Base-by-base conservation (phyloP, 352 stramenopile species). In the Pelagophyceae sp. region DNA sequence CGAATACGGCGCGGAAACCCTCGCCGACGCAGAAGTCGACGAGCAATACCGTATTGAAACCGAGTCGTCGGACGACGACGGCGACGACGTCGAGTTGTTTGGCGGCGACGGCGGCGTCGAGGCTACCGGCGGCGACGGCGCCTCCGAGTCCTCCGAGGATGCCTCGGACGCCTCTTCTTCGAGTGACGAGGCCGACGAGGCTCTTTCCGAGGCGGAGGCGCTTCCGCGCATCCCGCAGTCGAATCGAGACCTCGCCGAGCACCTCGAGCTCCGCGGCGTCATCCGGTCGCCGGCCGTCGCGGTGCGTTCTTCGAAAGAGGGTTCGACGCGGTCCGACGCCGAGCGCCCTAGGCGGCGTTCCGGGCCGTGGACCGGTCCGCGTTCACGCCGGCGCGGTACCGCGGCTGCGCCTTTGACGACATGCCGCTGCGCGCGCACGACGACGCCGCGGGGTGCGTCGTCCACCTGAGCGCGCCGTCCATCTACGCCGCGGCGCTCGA, bases 401-500 rank as follows among this genome's bases (percentile, higher is more conserved):
- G 17, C 67, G 67, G 3, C 15, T 37, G 67, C 67, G 67, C 67
- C 67, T 74, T 54, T 31, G 67, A 74, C 67, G 67, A 74, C 67
- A 31, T 20, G 35, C 67, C 67, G 33, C 33, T 74, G 15, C 33
- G 67, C 2, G 6, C 0, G 2, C 35, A 1, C 35, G 67, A 74
- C 35, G 67, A 32, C 35, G 35, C 31, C 27, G 29, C 17, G 15
- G 5, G 2, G 23, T 74, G 38, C 35, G 35, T 74, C 11, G 67
- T 74, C 20, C 67, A 74, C 67, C 6, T 74, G 15, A 60, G 35
- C 2, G 67, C 67, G 23, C 67, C 67, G 35, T 58, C 35, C 5
- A 74, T 74, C 67, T 74, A 74, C 67, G 67, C 67, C 17, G 38
- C 67, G 33, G 67, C 67, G 35, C 2, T 54, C 33, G 67, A 74